Percentiles rank a stretch among this genome's conserved stretches.
Conservation (phyloP, 148 eudicot species). For the Rhododendron ovatum region DNA sequence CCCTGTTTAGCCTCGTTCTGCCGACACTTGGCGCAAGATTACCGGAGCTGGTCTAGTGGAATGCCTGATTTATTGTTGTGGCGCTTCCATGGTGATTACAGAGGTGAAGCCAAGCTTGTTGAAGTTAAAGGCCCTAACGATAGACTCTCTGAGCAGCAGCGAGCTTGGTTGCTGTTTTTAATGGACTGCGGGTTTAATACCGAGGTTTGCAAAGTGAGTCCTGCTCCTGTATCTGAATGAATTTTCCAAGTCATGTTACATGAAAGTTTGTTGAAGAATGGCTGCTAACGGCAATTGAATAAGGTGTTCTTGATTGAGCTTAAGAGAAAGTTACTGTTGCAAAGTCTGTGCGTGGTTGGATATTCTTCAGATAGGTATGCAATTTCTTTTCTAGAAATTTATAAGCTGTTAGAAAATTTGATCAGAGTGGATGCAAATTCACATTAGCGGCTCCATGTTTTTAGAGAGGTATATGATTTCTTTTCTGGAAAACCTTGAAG, state of each 20-base stretch:
- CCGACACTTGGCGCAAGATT: constrained; percentile 80
- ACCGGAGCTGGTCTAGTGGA: constrained; percentile 87
- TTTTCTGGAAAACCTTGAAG: background rate
- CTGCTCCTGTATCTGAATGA: constrained; percentile 25
- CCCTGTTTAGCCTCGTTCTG: constrained; percentile 65
- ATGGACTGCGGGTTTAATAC: constrained; percentile 76
- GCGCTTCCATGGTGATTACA: constrained; percentile 71
- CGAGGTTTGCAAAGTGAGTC: constrained; percentile 83
- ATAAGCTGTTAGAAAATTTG: background rate
- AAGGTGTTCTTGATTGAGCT: constrained; percentile 15
- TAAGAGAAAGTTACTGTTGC: background rate
- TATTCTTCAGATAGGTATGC: background rate
- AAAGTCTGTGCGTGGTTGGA: background rate
- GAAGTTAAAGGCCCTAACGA: constrained; percentile 96
- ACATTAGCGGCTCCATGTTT: background rate
- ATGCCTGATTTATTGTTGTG: constrained; percentile 91
- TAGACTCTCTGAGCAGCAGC: constrained; percentile 89
- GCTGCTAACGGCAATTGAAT: constrained; percentile 12
- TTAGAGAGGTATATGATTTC: background rate
- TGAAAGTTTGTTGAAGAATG: background rate
- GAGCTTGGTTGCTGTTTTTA: constrained; percentile 83
- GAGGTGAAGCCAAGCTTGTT: constrained; percentile 92
- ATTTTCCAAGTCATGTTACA: background rate
- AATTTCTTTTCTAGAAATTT: background rate
- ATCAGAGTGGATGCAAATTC: background rate